Evolutionary conservation across 2,329 filamentous ascomycete genomes (phyloP).

Genomic region (Fusarium udum): DNA sequence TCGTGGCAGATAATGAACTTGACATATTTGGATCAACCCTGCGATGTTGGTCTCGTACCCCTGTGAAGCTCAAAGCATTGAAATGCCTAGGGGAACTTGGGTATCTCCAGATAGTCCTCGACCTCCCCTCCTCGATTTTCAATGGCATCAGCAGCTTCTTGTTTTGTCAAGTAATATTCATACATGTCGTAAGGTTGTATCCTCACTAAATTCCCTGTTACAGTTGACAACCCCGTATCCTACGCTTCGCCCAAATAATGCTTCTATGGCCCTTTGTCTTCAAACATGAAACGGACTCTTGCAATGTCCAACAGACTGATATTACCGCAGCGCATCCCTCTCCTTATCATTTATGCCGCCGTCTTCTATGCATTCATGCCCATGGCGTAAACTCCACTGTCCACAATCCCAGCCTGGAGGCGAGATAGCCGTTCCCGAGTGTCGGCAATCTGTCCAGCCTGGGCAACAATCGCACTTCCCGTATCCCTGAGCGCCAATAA

Average conservation of each 20-base stretch:
- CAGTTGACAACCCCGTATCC: constrained; percentile 6
- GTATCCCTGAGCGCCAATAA: constrained; percentile 52
- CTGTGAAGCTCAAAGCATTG: neutral
- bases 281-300: constrained; percentile 17
- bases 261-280: neutral
- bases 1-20: constrained; percentile 39
- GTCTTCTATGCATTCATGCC: constrained; percentile 44
- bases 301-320: constrained; percentile 17
- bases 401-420: constrained; percentile 53
- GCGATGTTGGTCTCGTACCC: neutral
- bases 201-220: constrained; percentile 11
- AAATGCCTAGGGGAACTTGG: neutral
- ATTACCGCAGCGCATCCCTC: constrained; percentile 10
- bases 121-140: neutral
- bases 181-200: constrained; percentile 41
- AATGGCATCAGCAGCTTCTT: neutral
- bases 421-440: constrained; percentile 54
- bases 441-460: constrained; percentile 56
- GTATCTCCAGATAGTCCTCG: neutral
- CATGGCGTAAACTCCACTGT: constrained; percentile 49
- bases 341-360: neutral
- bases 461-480: constrained; percentile 52
- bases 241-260: neutral
- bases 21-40: neutral
- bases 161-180: constrained; percentile 37